These are phyloP conservation scores for Smithsoniella earleae DNA, from an alignment of 163 green algal species.

Conservation along the genomic window DNA sequence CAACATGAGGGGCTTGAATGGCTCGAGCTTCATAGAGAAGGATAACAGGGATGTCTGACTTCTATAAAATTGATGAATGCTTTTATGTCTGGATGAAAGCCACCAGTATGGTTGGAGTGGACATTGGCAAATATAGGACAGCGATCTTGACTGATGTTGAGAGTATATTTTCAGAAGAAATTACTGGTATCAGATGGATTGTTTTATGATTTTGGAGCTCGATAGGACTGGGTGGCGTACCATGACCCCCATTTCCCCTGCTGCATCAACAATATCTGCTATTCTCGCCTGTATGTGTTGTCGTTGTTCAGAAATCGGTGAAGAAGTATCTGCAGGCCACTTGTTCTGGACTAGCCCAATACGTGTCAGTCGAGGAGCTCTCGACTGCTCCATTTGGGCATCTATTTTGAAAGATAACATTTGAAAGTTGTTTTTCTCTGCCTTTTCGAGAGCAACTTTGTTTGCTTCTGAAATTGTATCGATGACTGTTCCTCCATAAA, in stretches of 20 bases:
- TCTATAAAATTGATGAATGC: too few relatives aligned
- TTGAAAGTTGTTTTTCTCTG: slow-evolving; percentile 44
- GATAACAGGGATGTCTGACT: too few relatives aligned
- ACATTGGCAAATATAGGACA: too few relatives aligned
- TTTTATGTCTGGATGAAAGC: too few relatives aligned
- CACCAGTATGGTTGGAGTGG: too few relatives aligned
- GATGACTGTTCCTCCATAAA: background rate
- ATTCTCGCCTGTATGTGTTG: slow-evolving; percentile 61
- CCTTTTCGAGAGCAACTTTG: background rate
- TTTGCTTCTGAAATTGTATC: background rate
- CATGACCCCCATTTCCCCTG: slow-evolving; percentile 69
- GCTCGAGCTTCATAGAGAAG: too few relatives aligned
- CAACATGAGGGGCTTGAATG: too few relatives aligned
- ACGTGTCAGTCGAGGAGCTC: slow-evolving; percentile 53
- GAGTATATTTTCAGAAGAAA: too few relatives aligned
- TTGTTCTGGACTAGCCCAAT: slow-evolving; percentile 84
- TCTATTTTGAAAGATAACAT: slow-evolving; percentile 63
- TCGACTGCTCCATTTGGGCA: slow-evolving; percentile 69
- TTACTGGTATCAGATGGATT: too few relatives aligned
- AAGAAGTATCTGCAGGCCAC: slow-evolving; percentile 67
- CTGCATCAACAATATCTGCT: slow-evolving; percentile 56
- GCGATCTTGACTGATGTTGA: too few relatives aligned
- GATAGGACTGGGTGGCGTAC: too few relatives aligned
- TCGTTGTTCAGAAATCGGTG: slow-evolving; percentile 69
- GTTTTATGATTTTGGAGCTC: too few relatives aligned